Conservation (phyloP, 2,329 filamentous ascomycete genomes). For the Monilinia fructicola region DNA sequence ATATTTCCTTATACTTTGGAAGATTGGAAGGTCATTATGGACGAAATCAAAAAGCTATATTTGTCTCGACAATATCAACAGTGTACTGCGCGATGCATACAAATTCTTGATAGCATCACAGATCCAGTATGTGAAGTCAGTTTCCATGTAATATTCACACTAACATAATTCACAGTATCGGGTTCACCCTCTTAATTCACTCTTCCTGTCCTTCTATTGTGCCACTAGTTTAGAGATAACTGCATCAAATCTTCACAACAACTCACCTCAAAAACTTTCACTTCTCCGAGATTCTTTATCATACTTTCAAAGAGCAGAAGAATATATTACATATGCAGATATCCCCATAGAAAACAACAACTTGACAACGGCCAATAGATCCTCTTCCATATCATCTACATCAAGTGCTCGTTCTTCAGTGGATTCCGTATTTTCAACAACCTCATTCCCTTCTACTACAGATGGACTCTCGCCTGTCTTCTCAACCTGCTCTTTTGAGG, state of each 20-base stretch:
- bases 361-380: constrained; percentile 2
- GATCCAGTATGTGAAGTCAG: constrained; percentile 33
- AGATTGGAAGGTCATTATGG: constrained; percentile 38
- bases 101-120: constrained; percentile 35
- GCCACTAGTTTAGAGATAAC: constrained; percentile 37
- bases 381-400: constrained; percentile 27
- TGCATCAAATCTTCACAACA: constrained; percentile 33
- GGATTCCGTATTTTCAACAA: constrained; percentile 36
- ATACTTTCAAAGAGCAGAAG: constrained; percentile 35
- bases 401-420: constrained; percentile 37
- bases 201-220: constrained; percentile 40
- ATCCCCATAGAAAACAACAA: constrained; percentile 29
- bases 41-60: constrained; percentile 39
- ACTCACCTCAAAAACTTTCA: constrained; percentile 34
- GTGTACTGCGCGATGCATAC: constrained; percentile 36
- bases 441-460: constrained; percentile 25
- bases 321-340: constrained; percentile 31
- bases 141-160: constrained; percentile 23
- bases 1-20: constrained; percentile 34
- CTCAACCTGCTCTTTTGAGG: constrained; percentile 28
- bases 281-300: constrained; percentile 37
- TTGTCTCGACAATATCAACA: constrained; percentile 37
- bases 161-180: constrained; percentile 28
- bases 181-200: constrained; percentile 36
- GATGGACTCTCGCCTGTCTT: constrained; percentile 23